Percentiles rank a stretch among this genome's conserved stretches.
Evolutionary conservation across 768 basidiomycete species (phyloP).

Genomic region (Lyophyllum atratum): DNA sequence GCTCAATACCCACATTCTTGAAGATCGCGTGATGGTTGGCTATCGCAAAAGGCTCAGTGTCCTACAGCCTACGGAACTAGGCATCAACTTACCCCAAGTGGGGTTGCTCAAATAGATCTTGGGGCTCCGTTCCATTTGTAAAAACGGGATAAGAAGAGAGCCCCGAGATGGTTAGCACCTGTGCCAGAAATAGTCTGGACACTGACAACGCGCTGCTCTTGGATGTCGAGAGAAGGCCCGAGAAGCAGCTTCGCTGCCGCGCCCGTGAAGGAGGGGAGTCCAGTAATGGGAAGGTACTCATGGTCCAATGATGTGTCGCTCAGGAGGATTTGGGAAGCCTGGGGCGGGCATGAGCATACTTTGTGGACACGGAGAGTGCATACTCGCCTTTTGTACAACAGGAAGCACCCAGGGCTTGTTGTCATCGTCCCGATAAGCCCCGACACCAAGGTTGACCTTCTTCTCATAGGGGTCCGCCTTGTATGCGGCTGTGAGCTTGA

Average conservation of each 20-base stretch:
- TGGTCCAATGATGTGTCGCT: constrained; percentile 78
- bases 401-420: constrained; percentile 92
- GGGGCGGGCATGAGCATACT: not conserved
- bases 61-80: not conserved
- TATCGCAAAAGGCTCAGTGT: constrained; percentile 24
- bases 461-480: constrained; percentile 73
- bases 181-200: constrained; percentile 97
- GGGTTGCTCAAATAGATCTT: constrained; percentile 86
- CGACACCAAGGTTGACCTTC: constrained; percentile 92
- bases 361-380: not conserved
- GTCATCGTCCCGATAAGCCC: constrained; percentile 88
- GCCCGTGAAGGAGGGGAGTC: constrained; percentile 78
- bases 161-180: constrained; percentile 93
- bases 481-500: constrained; percentile 89
- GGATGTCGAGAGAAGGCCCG: constrained; percentile 66
- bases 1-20: constrained; percentile 86
- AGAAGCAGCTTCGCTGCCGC: constrained; percentile 85
- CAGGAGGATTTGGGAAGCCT: constrained; percentile 77
- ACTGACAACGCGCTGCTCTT: constrained; percentile 70
- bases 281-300: constrained; percentile 91
- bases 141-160: constrained; percentile 81
- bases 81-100: constrained; percentile 79
- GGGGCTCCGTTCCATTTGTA: constrained; percentile 73
- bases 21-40: constrained; percentile 92
- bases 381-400: constrained; percentile 78